Percentiles rank a stretch among this genome's conserved stretches.
Evolutionary conservation across 257 asterid species (phyloP).

Genomic region (Vinca minor): DNA sequence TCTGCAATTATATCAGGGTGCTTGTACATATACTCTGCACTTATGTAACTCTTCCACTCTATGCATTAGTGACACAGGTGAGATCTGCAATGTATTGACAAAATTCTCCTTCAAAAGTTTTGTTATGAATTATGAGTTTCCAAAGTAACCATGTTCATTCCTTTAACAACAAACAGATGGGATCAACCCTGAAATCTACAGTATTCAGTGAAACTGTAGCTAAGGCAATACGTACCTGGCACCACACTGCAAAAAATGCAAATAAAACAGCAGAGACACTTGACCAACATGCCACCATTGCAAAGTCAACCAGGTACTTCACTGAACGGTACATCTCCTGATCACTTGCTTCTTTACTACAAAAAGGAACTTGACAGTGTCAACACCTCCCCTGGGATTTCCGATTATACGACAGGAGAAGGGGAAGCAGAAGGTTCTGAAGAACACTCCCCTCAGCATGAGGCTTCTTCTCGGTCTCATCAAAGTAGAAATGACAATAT

Average conservation of each 20-base stretch:
- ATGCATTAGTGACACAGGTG: constrained; percentile 65
- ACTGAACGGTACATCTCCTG: constrained; percentile 24
- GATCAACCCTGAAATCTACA: constrained; percentile 54
- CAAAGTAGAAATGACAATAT: neutral
- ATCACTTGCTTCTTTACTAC: constrained; percentile 27
- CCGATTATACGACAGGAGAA: constrained; percentile 11
- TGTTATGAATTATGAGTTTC: neutral
- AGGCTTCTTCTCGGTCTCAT: neutral
- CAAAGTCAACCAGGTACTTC: constrained; percentile 41
- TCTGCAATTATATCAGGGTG: constrained; percentile 27
- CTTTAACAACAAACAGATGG: constrained; percentile 36
- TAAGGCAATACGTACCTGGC: constrained; percentile 44
- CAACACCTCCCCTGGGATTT: constrained; percentile 11
- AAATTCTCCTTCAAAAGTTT: neutral
- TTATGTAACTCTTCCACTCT: constrained; percentile 59
- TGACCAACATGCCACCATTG: constrained; percentile 19
- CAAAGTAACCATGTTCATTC: neutral
- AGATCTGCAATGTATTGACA: neutral
- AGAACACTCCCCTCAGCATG: neutral
- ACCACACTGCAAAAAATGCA: constrained; percentile 44
- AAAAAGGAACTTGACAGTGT: constrained; percentile 18
- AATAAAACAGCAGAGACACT: constrained; percentile 25
- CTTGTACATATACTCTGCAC: constrained; percentile 53
- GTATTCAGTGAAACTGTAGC: constrained; percentile 49
- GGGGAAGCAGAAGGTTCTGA: constrained; percentile 19